Conservation (phyloP, 306 rosid genomes). For the Sindora glabra region DNA sequence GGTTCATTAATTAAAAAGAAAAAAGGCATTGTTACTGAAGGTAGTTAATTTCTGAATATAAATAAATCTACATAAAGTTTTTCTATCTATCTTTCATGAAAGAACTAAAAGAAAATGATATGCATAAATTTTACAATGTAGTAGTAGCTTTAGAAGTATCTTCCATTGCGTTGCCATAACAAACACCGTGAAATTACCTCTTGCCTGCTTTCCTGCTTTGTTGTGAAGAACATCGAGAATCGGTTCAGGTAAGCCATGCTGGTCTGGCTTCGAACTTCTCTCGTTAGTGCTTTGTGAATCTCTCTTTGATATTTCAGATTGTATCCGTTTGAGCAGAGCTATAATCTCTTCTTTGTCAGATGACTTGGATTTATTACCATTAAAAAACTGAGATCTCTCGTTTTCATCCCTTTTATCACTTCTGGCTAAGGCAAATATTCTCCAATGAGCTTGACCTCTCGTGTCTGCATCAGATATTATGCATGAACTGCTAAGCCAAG, state of each 20-base stretch:
- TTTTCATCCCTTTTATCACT: constrained; percentile 7
- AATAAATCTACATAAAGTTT: no score
- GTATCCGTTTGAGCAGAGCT: constrained; percentile 39
- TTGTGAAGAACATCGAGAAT: constrained; percentile 34
- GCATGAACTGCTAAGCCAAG: constrained; percentile 16
- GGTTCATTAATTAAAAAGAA: no score
- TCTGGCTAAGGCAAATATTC: constrained; percentile 18
- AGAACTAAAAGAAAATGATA: no score
- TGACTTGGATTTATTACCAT: constrained; percentile 14
- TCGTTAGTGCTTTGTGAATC: background rate
- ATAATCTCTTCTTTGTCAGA: constrained; percentile 46
- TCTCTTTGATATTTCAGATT: constrained; percentile 37
- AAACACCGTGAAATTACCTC: constrained; percentile 15
- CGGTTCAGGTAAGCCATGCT: constrained; percentile 22
- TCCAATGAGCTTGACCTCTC: constrained; percentile 17
- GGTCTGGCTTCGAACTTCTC: background rate
- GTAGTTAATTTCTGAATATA: no score
- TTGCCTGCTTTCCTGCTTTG: constrained; percentile 22
- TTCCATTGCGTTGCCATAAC: no score
- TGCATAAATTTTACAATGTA: no score
- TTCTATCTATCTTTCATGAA: no score
- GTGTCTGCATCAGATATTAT: constrained; percentile 19
- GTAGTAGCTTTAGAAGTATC: no score
- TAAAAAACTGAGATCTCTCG: constrained; percentile 15
- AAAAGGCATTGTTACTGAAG: no score